Conservation (phyloP, 495 filamentous ascomycete species). For the Cercophora sp. region DNA sequence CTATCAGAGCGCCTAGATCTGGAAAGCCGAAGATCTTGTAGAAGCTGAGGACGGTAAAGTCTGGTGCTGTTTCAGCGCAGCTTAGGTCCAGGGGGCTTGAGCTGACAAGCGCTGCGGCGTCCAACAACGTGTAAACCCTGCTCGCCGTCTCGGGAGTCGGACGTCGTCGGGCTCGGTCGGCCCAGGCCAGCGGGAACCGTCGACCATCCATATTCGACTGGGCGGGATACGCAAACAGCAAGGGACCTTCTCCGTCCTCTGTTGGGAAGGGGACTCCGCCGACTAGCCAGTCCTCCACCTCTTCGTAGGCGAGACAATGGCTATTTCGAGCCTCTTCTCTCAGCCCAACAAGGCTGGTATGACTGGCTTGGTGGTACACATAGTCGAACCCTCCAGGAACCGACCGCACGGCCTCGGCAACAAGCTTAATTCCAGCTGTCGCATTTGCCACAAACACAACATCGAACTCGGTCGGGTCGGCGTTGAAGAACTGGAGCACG, state of each 20-base stretch:
- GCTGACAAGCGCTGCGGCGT: constrained; percentile 80
- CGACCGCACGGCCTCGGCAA: constrained; percentile 68
- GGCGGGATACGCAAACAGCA: constrained; percentile 78
- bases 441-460: constrained; percentile 90
- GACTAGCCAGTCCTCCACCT: constrained; percentile 65
- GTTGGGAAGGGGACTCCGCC: constrained; percentile 19
- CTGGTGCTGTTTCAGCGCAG: constrained; percentile 58
- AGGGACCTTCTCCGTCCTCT: constrained; percentile 16
- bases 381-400: constrained; percentile 68
- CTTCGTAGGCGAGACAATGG: constrained; percentile 63
- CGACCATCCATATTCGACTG: constrained; percentile 95
- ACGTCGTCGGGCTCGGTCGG: constrained; percentile 47
- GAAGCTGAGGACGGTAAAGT: constrained; percentile 87
- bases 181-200: constrained; percentile 70
- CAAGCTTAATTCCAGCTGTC: constrained; percentile 85
- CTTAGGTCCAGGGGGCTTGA: constrained; percentile 73
- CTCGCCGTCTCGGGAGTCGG: not conserved
- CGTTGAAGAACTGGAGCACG: constrained; percentile 75
- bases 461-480: constrained; percentile 78
- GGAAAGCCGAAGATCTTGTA: constrained; percentile 98
- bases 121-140: constrained; percentile 69
- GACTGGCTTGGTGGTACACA: constrained; percentile 76
- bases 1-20: constrained; percentile 82
- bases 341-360: constrained; percentile 84
- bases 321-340: constrained; percentile 64